These are phyloP conservation scores for Colletotrichum camelliae DNA, from an alignment of 2,329 filamentous ascomycete species.

Conservation along the genomic window DNA sequence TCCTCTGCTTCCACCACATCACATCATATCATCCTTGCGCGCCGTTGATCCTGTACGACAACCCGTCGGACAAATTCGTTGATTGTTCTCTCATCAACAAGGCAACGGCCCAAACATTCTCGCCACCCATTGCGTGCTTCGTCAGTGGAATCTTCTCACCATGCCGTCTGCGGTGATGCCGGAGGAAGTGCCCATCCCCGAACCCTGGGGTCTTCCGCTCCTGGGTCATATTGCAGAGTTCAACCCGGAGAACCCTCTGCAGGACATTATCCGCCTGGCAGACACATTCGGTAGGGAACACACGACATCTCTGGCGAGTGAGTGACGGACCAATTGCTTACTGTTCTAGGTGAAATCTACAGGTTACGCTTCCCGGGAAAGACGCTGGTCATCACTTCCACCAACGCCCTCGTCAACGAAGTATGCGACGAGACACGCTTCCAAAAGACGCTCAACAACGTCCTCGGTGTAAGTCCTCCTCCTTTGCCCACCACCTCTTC, in stretches of 20 bases:
- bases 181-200: slow-evolving; percentile 22
- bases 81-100: neutral
- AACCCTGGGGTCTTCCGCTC: slow-evolving; percentile 67
- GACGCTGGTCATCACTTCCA: slow-evolving; percentile 56
- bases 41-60: neutral
- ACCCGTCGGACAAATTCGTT: neutral
- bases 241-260: slow-evolving; percentile 60
- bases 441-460: slow-evolving; percentile 57
- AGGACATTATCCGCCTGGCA: slow-evolving; percentile 61
- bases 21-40: neutral
- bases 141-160: neutral
- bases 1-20: neutral
- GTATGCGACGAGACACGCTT: slow-evolving; percentile 72
- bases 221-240: slow-evolving; percentile 71
- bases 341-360: slow-evolving; percentile 60
- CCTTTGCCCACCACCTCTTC: neutral
- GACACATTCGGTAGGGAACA: slow-evolving; percentile 65
- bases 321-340: neutral
- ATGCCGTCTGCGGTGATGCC: slow-evolving; percentile 27
- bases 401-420: slow-evolving; percentile 64
- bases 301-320: neutral
- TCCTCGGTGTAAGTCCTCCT: slow-evolving; percentile 36
- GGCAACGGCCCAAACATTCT: neutral
- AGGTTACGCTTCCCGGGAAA: slow-evolving; percentile 56
- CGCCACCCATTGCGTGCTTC: neutral